These are phyloP conservation scores for Chrysanthemum makinoi DNA, from an alignment of 129 eudicot species.

Conservation along the genomic window DNA sequence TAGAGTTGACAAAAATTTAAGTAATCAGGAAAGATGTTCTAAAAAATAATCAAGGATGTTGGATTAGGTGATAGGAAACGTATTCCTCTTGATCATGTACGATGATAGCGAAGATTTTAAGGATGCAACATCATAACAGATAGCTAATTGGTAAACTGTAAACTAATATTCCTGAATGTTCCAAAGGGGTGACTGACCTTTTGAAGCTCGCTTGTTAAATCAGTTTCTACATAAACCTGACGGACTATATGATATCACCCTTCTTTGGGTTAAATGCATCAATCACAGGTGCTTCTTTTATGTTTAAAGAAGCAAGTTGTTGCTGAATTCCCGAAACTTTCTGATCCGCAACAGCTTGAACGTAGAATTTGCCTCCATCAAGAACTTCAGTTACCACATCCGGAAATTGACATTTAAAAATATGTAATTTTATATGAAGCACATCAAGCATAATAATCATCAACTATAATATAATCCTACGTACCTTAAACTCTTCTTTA, in stretches of 20 bases:
- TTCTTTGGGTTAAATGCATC: constrained; percentile 87
- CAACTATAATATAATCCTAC: constrained; percentile 3
- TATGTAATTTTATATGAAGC: background rate
- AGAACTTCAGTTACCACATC: constrained; percentile 85
- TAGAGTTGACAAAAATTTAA: too few relatives aligned
- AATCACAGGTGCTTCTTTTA: constrained; percentile 77
- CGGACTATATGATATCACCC: constrained; percentile 41
- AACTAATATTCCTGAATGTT: too few relatives aligned
- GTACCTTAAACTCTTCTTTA: constrained; percentile 86
- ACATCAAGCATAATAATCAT: constrained; percentile 2
- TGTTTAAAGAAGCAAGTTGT: constrained; percentile 78
- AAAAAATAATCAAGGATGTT: too few relatives aligned
- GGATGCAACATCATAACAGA: too few relatives aligned
- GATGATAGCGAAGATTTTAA: too few relatives aligned
- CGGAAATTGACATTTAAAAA: constrained; percentile 31
- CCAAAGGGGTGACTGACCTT: too few relatives aligned
- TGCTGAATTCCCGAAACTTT: constrained; percentile 69
- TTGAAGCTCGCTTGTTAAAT: too few relatives aligned
- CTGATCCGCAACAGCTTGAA: constrained; percentile 77
- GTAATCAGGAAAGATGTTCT: too few relatives aligned
- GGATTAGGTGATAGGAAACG: too few relatives aligned
- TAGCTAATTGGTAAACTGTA: too few relatives aligned
- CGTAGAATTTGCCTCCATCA: constrained; percentile 88
- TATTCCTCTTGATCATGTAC: too few relatives aligned
- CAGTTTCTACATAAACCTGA: too few relatives aligned